phyloP scores from a whole-genome alignment of 257 asterid species.

The Nicotiana paniculata region DNA sequence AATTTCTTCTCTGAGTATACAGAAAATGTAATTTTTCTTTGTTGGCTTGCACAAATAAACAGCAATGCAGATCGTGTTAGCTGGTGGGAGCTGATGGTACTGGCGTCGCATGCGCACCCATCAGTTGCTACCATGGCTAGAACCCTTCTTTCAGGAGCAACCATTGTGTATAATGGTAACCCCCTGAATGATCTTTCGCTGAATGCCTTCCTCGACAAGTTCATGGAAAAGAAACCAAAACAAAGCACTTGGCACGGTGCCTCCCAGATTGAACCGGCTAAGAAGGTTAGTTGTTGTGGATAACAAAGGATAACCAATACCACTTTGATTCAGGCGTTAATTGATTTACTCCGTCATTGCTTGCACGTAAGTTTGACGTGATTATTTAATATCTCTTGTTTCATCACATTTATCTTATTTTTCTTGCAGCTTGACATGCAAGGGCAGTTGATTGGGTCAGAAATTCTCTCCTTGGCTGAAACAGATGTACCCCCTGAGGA shows the following conservation, averaged over 20 bases:
- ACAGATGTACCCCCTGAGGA: slow-evolving; percentile 80
- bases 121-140: slow-evolving; percentile 93
- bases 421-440: slow-evolving; percentile 59
- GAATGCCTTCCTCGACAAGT: slow-evolving; percentile 78
- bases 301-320: neutral
- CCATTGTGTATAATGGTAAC: slow-evolving; percentile 77
- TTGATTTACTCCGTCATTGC: neutral
- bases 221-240: slow-evolving; percentile 95
- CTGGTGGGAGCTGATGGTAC: slow-evolving; percentile 86
- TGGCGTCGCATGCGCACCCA: slow-evolving; percentile 89
- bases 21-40: neutral
- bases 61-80: slow-evolving; percentile 87
- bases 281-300: slow-evolving; percentile 47
- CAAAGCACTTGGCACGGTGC: slow-evolving; percentile 86
- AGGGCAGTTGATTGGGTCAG: slow-evolving; percentile 72
- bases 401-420: neutral
- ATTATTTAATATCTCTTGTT: neutral
- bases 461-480: slow-evolving; percentile 71
- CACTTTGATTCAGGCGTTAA: neutral
- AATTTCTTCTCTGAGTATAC: neutral
- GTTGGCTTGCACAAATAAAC: slow-evolving; percentile 17
- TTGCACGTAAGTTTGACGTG: too few relatives aligned
- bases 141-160: slow-evolving; percentile 84
- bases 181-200: slow-evolving; percentile 82
- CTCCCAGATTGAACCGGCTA: slow-evolving; percentile 83